These are phyloP conservation scores for Coleophoma eucalyptorum DNA, from an alignment of 2,329 filamentous ascomycete species.

Conservation along the genomic window DNA sequence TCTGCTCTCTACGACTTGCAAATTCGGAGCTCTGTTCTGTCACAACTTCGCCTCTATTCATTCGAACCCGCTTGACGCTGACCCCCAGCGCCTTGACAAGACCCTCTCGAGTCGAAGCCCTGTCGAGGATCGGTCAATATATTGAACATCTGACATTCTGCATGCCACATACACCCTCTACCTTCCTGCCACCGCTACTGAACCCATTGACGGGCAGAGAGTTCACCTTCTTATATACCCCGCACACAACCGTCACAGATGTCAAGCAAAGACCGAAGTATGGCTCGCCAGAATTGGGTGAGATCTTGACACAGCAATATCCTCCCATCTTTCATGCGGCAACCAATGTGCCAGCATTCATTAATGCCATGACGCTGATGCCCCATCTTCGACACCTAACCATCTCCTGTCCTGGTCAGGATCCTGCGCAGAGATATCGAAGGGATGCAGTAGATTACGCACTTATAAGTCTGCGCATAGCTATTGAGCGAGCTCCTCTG, in stretches of 20 bases:
- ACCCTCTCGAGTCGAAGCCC: conserved; percentile 66
- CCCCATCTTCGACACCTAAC: conserved; percentile 70
- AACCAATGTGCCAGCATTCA: conserved; percentile 82
- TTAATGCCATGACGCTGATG: conserved; percentile 67
- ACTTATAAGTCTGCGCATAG: conserved; percentile 80
- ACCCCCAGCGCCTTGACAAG: conserved; percentile 72
- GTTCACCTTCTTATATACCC: conserved; percentile 77
- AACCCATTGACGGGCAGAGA: conserved; percentile 75
- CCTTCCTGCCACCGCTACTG: conserved; percentile 80
- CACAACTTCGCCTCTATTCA: conserved; percentile 66
- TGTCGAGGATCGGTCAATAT: conserved; percentile 74
- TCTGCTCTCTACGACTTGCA: conserved; percentile 60
- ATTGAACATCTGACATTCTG: conserved; percentile 75
- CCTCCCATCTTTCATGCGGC: conserved; percentile 86
- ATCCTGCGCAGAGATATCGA: conserved; percentile 65
- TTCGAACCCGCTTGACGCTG: conserved; percentile 67
- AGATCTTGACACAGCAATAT: conserved; percentile 81
- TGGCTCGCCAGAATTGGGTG: conserved; percentile 72
- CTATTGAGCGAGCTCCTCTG: conserved; percentile 70
- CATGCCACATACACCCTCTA: conserved; percentile 72
- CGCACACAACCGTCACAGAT: conserved; percentile 63
- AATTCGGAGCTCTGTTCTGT: conserved; percentile 69
- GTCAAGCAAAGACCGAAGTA: conserved; percentile 69
- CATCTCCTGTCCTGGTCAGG: conserved; percentile 72
- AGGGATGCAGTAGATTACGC: conserved; percentile 83